These are phyloP conservation scores for Sarocladium kiliense DNA, from an alignment of 2,329 filamentous ascomycete genomes.

Conservation along the genomic window DNA sequence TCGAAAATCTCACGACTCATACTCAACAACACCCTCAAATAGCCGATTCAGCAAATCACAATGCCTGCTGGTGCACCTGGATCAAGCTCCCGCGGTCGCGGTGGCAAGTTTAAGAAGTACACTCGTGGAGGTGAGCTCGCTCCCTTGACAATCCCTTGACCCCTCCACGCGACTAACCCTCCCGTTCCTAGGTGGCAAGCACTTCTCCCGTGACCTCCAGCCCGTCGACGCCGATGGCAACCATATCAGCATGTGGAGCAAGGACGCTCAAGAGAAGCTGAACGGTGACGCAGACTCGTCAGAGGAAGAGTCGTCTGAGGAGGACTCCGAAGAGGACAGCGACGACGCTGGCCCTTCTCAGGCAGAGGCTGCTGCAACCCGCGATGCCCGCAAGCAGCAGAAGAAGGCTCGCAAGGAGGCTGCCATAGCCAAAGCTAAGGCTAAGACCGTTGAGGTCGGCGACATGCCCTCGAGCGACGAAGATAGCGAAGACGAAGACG, in stretches of 20 bases:
- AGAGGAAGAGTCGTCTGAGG: constrained; percentile 46
- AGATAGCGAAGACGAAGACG: constrained; percentile 44
- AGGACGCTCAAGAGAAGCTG: constrained; percentile 43
- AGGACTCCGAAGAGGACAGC: constrained; percentile 44
- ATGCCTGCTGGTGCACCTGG: constrained; percentile 45
- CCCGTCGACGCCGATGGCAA: constrained; percentile 87
- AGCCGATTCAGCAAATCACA: constrained; percentile 17
- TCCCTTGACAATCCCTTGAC: background rate
- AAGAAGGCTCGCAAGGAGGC: constrained; percentile 91
- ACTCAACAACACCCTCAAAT: background rate
- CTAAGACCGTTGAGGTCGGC: constrained; percentile 69
- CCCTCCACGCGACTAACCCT: constrained; percentile 14
- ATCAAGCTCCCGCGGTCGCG: constrained; percentile 61
- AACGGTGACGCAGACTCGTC: constrained; percentile 48
- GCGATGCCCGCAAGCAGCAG: constrained; percentile 81
- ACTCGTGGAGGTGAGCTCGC: constrained; percentile 72
- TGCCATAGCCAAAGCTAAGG: constrained; percentile 71
- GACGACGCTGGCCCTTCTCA: constrained; percentile 39
- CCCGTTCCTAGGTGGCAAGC: constrained; percentile 72
- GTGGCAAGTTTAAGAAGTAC: constrained; percentile 91
- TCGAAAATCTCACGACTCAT: background rate
- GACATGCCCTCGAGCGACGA: constrained; percentile 73
- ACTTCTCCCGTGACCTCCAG: constrained; percentile 88
- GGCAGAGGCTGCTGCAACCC: constrained; percentile 43
- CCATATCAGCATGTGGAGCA: constrained; percentile 81